Evolutionary conservation across 768 basidiomycete genomes (phyloP), one percentile per base, ranked within the genome.

Genomic region (Collybia mongolica): DNA sequence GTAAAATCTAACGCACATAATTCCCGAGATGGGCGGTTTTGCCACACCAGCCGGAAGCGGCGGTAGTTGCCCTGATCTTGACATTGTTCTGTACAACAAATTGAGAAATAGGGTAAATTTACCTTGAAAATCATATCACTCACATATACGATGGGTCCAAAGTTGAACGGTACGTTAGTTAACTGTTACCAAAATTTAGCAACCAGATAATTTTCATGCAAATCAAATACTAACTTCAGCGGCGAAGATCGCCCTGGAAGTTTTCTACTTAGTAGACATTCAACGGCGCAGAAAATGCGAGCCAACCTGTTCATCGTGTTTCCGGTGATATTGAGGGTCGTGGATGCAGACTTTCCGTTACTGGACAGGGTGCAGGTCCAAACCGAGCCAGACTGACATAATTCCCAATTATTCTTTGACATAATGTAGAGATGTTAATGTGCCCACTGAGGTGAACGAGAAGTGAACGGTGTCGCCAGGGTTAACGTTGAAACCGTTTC

Each of bases 331-430:
- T 60, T 57, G 22, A 64, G 43, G 18, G 58, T 64, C 0, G 62
- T 61, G 11, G 48, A 44, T 5, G 62, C 62, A 28, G 56, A 55
- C 46, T 58, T 53, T 11, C 60, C 52, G 38, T 58, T 58, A 40
- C 62, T 64, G 20, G 62, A 60, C 8, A 64, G 49, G 3, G 62
- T 64, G 39, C 58, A 61, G 17, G 62, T 64, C 62, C 62, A 64
- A 39, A 55, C 52, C 1, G 60, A 46, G n/a, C 59, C 58, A 44
- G 58, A 60, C 60, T 61, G 47, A 1, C 6, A 14, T 23, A 8
- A 22, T 11, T n/a, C 2, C n/a, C 41, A 9, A 18, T n/a, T 11
- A 32, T 32, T 14, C 3, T 20, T n/a, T 3, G 23, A 28, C 12
- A n/a, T 9, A 14, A 29, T 44, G 23, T 6, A 7, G 20, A 24